phyloP scores from a whole-genome alignment of 2,329 filamentous ascomycete genomes.

The Polytolypa hystricis region DNA sequence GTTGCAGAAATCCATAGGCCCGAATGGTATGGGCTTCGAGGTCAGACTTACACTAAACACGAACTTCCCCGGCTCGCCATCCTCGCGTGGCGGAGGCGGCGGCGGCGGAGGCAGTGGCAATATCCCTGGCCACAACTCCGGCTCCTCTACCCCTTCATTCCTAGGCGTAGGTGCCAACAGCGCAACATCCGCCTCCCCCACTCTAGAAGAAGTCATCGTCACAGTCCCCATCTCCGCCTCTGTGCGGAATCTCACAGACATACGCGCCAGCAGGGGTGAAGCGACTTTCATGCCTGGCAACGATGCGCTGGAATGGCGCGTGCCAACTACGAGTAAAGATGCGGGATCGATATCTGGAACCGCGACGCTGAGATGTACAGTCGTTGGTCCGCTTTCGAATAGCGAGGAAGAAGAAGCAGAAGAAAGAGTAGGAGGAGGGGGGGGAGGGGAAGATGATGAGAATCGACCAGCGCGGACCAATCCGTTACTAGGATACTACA shows the following conservation, averaged over 20 bases:
- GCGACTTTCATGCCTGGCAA: conserved; percentile 69
- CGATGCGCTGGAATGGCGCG: conserved; percentile 66
- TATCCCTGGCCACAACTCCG: too few relatives aligned
- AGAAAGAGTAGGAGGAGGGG: conserved; percentile 21
- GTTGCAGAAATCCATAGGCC: conserved; percentile 68
- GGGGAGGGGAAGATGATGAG: conserved; percentile 16
- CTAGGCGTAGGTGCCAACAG: conserved; percentile 35
- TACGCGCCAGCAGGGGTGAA: conserved; percentile 71
- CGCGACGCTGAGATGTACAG: conserved; percentile 68
- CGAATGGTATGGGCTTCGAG: conserved; percentile 73
- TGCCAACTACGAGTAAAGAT: conserved; percentile 57
- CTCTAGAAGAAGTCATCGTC: conserved; percentile 66
- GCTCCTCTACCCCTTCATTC: conserved; percentile 39
- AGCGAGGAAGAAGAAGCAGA: conserved; percentile 39
- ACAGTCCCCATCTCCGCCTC: conserved; percentile 66
- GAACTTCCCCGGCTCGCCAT: conserved; percentile 45
- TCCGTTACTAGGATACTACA: conserved; percentile 35
- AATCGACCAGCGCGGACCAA: conserved; percentile 16
- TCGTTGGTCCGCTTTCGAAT: conserved; percentile 52
- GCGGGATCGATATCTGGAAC: conserved; percentile 54
- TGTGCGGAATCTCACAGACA: conserved; percentile 73
- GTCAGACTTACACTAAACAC: conserved; percentile 64
- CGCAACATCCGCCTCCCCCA: conserved; percentile 48
- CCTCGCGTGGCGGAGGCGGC: conserved; percentile 24
- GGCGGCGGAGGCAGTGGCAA: conserved; percentile 24